Evolutionary conservation across 2,329 filamentous ascomycete genomes (phyloP), one percentile per base, ranked within the genome.

Genomic region (Botryotinia globosa): DNA sequence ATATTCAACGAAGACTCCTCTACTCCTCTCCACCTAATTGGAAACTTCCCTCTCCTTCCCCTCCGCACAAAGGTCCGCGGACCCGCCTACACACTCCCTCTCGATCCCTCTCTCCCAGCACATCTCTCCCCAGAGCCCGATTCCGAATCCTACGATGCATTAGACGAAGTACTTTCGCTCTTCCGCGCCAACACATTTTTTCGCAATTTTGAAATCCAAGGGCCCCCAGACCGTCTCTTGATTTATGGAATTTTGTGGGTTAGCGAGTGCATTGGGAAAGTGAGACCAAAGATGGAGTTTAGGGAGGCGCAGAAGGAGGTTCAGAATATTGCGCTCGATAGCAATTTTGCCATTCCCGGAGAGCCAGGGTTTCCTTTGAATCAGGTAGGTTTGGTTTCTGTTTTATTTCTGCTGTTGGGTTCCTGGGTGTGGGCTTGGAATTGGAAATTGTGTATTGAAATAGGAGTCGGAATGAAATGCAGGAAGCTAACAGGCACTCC

Each of bases 171-270:
- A 69, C 88, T 99, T 72, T 88, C 91, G 20, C 89, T 98, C 67
- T 99, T 98, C 88, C 93, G 96, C 76, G 95, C 96, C 79, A 98
- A 99, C 86, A 98, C 95, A 74, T 95, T 99, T 84, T 99, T 98
- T 88, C 92, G 96, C 80, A 99, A 98, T 87, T 99, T 99, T 80
- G 96, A 98, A 87, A 97, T 98, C 85, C 95, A 97, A 84, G 96
- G 96, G 22, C 92, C 94, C 39, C 95, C 96, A 73, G 96, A 99
- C 84, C 89, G 96, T 58, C 90, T 98, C 80, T 87, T 99, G 77
- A 94, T 98, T 80, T 99, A 99, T 85, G 95, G 95, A 75, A 99
- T 98, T 82, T 88, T 97, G 81, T 98, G 95, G 83, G 88, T 98
- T 80, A 95, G 91, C 83, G 94, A 98, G 83, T 94, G 94, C 79